Evolutionary conservation across 352 stramenopile genomes (phyloP).

Genomic region (Salisapilia sapeloensis): DNA sequence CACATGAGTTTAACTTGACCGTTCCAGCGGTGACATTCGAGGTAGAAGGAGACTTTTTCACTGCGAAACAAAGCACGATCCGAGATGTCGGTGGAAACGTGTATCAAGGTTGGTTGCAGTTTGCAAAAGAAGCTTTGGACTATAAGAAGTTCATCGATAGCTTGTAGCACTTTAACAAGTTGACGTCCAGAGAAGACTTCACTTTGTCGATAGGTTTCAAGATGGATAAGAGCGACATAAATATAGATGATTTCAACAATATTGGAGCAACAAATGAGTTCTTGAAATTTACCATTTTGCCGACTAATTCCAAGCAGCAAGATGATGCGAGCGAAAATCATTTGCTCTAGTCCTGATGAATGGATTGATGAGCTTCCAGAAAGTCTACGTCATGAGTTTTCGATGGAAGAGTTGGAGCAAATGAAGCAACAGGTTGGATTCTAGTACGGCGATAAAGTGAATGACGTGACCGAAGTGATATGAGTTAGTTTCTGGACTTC

Average conservation of each 20-base stretch:
- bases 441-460: background rate
- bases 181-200: too few species aligned
- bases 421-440: conserved; percentile 35
- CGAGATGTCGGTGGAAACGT: conserved; percentile 29
- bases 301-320: too few species aligned
- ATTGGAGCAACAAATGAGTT: conserved; percentile 1
- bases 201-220: too few species aligned
- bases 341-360: conserved; percentile 11
- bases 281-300: too few species aligned
- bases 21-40: conserved; percentile 53
- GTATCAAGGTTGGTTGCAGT: conserved; percentile 33
- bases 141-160: conserved; percentile 25
- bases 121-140: conserved; percentile 23
- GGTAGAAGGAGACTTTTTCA: conserved; percentile 48
- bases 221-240: conserved; percentile 1
- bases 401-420: conserved; percentile 35
- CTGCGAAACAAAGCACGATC: conserved; percentile 38
- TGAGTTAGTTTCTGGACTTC: conserved; percentile 43
- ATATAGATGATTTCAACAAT: conserved; percentile 1
- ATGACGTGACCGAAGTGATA: background rate
- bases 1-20: conserved; percentile 33
- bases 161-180: conserved; percentile 2
- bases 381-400: conserved; percentile 51
- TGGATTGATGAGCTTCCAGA: conserved; percentile 30
- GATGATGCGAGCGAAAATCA: conserved; percentile 24